A percentile compares a stretch with the other conserved stretches of the same genome.
phyloP scores from a whole-genome alignment of 2,329 filamentous ascomycete species.

The Scedosporium aurantiacum region DNA sequence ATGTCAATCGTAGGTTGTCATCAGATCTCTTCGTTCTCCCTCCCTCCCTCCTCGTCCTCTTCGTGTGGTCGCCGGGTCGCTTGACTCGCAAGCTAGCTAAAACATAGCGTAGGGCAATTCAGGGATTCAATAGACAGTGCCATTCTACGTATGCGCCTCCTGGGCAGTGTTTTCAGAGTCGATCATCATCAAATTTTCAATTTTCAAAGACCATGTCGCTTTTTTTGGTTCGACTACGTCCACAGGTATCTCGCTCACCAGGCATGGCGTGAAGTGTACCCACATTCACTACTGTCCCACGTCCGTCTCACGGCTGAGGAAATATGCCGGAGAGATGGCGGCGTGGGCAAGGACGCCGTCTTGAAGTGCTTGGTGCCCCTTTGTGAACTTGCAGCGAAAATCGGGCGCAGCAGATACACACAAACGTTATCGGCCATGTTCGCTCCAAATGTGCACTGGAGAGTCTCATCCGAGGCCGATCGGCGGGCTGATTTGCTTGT shows the following conservation, averaged over 20 bases:
- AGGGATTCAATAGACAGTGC: neutral
- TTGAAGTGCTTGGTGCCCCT: neutral
- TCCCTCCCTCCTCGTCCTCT: no score
- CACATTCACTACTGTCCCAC: neutral
- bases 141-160: neutral
- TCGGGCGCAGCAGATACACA: neutral
- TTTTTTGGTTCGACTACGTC: neutral
- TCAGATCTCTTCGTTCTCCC: no score
- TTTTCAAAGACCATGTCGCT: neutral
- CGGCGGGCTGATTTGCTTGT: neutral
- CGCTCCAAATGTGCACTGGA: neutral
- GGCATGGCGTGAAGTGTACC: neutral
- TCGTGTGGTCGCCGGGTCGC: no score
- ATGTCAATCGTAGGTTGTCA: neutral
- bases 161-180: neutral
- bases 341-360: neutral
- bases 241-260: neutral
- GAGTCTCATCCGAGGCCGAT: neutral
- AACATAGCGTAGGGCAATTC: neutral
- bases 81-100: neutral
- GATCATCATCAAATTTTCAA: neutral
- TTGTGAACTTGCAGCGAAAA: neutral
- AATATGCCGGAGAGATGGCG: neutral
- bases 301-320: neutral
- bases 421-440: neutral